Conservation (phyloP, 2,329 filamentous ascomycete species). For the Mycocentrospora acerina region DNA sequence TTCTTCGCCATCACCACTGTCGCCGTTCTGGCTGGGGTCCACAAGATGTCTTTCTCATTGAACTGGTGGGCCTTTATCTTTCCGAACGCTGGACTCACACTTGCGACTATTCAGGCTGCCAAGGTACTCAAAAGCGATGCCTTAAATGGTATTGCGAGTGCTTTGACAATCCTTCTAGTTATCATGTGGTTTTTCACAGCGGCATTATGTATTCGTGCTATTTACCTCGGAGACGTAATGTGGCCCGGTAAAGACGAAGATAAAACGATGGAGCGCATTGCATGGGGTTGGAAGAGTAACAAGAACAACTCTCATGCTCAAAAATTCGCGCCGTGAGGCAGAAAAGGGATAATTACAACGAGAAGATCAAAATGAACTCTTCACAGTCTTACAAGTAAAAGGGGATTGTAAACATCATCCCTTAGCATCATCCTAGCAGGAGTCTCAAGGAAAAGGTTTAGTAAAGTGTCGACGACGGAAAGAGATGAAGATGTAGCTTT, state of each 20-base stretch:
- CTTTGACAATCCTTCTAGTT: constrained; percentile 58
- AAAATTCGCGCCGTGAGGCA: constrained; percentile 1
- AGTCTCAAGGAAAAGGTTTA: too few relatives aligned
- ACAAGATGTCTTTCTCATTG: constrained; percentile 42
- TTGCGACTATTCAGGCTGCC: constrained; percentile 61
- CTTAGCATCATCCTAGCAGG: too few relatives aligned
- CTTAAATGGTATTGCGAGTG: constrained; percentile 56
- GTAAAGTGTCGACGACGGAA: too few relatives aligned
- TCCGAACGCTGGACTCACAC: constrained; percentile 64
- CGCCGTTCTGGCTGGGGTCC: constrained; percentile 40
- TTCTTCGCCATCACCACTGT: constrained; percentile 51
- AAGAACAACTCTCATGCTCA: constrained; percentile 16
- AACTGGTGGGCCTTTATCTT: constrained; percentile 65
- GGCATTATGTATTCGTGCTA: constrained; percentile 52
- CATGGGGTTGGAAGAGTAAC: constrained; percentile 27
- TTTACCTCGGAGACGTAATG: constrained; percentile 55
- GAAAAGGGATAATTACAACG: too few relatives aligned
- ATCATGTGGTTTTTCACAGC: constrained; percentile 58
- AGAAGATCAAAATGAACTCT: too few relatives aligned
- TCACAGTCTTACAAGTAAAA: too few relatives aligned
- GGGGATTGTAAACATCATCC: too few relatives aligned
- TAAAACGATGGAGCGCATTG: constrained; percentile 27
- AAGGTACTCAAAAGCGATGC: constrained; percentile 54
- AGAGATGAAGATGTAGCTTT: too few relatives aligned
- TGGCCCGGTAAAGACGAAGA: constrained; percentile 52